Conservation (phyloP, 2,329 filamentous ascomycete species). For the Alternaria sp. region DNA sequence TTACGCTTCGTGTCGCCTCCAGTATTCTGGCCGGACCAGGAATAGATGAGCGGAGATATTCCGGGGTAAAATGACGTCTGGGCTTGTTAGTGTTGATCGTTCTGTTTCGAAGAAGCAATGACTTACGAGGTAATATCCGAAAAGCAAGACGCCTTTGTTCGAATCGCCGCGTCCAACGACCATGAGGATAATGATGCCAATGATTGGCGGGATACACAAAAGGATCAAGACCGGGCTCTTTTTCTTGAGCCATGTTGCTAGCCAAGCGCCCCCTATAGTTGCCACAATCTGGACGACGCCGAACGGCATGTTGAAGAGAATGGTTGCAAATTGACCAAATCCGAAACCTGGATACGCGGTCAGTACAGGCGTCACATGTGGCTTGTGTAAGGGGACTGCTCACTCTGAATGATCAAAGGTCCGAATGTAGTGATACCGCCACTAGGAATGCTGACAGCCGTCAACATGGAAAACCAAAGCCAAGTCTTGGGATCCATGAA, state of each 20-base stretch:
- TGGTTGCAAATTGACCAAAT: slow-evolving; percentile 64
- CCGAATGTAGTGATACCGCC: slow-evolving; percentile 69
- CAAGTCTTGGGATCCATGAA: slow-evolving; percentile 68
- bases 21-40: slow-evolving; percentile 70
- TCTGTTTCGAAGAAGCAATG: background rate
- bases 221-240: slow-evolving; percentile 63
- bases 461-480: slow-evolving; percentile 59
- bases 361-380: too few species aligned
- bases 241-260: slow-evolving; percentile 63
- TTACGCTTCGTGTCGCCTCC: slow-evolving; percentile 77
- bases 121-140: slow-evolving; percentile 64
- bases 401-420: slow-evolving; percentile 64
- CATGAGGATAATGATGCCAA: slow-evolving; percentile 65
- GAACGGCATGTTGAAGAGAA: slow-evolving; percentile 69
- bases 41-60: slow-evolving; percentile 68
- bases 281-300: slow-evolving; percentile 68
- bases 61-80: slow-evolving; percentile 67
- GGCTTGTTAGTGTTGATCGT: background rate
- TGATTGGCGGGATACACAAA: slow-evolving; percentile 66
- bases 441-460: slow-evolving; percentile 58
- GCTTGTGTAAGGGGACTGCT: background rate
- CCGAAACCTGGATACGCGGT: slow-evolving; percentile 54
- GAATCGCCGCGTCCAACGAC: slow-evolving; percentile 57
- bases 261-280: slow-evolving; percentile 66
- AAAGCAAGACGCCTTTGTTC: slow-evolving; percentile 62